Base-by-base conservation (phyloP, 2,329 filamentous ascomycete species). In the Teratosphaeria epicoccoides region DNA sequence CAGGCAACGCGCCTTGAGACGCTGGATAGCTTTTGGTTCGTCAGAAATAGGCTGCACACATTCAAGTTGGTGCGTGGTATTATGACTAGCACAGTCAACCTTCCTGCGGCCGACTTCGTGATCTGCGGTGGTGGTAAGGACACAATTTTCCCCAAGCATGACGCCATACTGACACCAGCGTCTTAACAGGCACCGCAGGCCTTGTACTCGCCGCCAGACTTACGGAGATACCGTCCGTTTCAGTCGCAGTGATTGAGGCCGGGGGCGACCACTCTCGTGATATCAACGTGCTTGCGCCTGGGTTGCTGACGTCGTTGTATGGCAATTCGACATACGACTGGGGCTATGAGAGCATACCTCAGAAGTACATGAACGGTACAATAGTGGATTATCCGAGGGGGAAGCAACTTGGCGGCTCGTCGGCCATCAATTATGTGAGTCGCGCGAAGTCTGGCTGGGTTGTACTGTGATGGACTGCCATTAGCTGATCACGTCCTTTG, bases 401-500 rank as follows among this genome's bases (percentile, higher is more conserved):
- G 14, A 45, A 51, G 17, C 49, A 50, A 14, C 47, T 46, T 0
- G 70, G 70, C n/a, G 71, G 71, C 1, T 66, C 61, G 23, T 68
- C 63, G 9, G 65, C 65, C 1, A 67, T 73, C 43, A 73, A 73
- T 50, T 56, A 61, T 37, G 55, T 62, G 43, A 47, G 53, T 48
- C 12, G 50, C 46, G 37, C 47, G 24, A 26, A 52, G 25, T 50
- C 46, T 24, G 29, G 45, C 46, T 17, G 53, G 37, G 25, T 51
- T 53, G 20, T 57, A 52, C 52, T 20, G 55, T 57, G 29, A 60
- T 52, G 47, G 54, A 52, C 23, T 43, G 52, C 24, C 52, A 65
- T 29, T 57, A 43, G 68, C 69, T 43, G 62, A 67, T 43, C 60
- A 71, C 54, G 62, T 60, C 5, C 73, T 68, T 68, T 63, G 56